Base-by-base conservation (phyloP, 257 asterid species). In the Nicotiana obtusifolia region DNA sequence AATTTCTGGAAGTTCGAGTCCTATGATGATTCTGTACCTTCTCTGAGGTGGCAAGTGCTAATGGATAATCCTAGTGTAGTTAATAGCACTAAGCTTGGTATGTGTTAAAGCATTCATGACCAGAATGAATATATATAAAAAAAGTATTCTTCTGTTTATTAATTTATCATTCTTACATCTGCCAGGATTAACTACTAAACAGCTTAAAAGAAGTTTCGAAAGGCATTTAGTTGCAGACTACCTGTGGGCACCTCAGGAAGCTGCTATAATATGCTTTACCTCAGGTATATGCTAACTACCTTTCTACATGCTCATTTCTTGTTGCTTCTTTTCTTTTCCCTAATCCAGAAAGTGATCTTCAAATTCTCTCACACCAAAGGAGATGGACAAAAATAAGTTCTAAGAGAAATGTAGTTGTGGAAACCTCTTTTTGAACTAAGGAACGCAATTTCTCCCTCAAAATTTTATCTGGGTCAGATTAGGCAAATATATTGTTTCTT, bases 251-350 rank as follows among this genome's bases (percentile, higher is more conserved):
- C 99, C 95, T 49, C 84, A 89, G 69, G 76, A 87, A 84, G 97
- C 91, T 52, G 97, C 97, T 64, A 83, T 95, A 54, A 89, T 92
- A 82, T 91, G 98, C 86, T 95, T 92, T 82, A 92, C 98, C 14
- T 93, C 98, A 56, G 97, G 97, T 92, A 78, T 47, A 75, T 75
- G 11, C 16, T 16, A 3, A 75, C 79, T 75, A 49, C 10, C 62
- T 75, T 75, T 49, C 44, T 37, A 75, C 62, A 3, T 19, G 22
- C 14, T 17, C 26, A 6, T 31, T 56, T 64, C 73, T 2, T 8
- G 19, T 24, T 53, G 14, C 78, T 16, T 16, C 67, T 19, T 28
- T 54, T 24, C 64, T 53, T 84, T 60, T 20, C 78, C 54, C 10
- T 49, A 54, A 75, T 49, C 52, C 62, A 49, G 22, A 75, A 64